A percentile compares a stretch with the other conserved stretches of the same genome.
phyloP scores from a whole-genome alignment of 1,284 basidiomycete species.

The Tetrapyrgos nigripes region DNA sequence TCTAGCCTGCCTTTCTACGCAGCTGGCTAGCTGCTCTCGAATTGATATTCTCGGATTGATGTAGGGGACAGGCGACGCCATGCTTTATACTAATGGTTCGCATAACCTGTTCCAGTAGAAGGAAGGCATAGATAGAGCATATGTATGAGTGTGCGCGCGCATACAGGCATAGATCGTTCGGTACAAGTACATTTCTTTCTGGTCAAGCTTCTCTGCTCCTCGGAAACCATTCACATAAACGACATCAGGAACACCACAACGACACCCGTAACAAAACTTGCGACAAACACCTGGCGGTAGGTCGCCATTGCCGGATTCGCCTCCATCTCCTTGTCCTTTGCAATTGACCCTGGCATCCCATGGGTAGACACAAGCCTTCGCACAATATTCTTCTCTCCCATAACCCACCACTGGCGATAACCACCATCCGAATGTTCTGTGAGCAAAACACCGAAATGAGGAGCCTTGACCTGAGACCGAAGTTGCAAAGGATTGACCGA shows the following conservation, averaged over 20 bases:
- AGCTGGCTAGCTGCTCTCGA: no score
- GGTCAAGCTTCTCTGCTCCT: not conserved
- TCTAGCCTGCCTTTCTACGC: no score
- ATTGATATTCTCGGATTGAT: no score
- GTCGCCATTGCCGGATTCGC: not conserved
- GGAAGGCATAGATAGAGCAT: no score
- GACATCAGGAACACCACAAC: not conserved
- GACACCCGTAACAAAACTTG: not conserved
- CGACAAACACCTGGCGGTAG: not conserved
- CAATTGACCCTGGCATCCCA: not conserved
- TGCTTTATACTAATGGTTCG: no score
- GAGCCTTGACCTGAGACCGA: not conserved
- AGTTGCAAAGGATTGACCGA: not conserved
- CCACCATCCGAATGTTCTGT: not conserved
- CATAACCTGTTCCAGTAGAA: no score
- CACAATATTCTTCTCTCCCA: not conserved
- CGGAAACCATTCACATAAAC: not conserved
- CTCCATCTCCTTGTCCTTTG: not conserved
- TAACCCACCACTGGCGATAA: not conserved
- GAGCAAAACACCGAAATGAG: not conserved
- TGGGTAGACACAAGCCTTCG: not conserved
- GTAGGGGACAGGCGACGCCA: no score
- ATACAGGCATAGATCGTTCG: not conserved
- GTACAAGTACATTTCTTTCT: not conserved
- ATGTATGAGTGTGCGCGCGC: no score